phyloP scores from a whole-genome alignment of 2,329 filamentous ascomycete species.

The Colletotrichum tofieldiae region DNA sequence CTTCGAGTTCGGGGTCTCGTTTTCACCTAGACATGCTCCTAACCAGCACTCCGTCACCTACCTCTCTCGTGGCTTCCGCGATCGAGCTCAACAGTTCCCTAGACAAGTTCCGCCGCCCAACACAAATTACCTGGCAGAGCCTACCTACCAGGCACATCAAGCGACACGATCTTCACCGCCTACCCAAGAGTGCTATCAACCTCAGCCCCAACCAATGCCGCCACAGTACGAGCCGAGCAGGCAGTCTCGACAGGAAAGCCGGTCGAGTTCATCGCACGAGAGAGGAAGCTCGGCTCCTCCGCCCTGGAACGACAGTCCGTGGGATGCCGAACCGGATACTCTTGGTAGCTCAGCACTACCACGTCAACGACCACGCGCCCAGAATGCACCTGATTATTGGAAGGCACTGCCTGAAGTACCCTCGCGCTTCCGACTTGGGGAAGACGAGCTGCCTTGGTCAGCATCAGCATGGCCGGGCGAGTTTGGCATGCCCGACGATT shows the following conservation, averaged over 20 bases:
- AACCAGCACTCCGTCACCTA: constrained; percentile 64
- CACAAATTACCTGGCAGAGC: constrained; percentile 59
- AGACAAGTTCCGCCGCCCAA: constrained; percentile 62
- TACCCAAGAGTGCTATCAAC: constrained; percentile 44
- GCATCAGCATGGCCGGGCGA: constrained; percentile 53
- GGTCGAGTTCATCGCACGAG: constrained; percentile 54
- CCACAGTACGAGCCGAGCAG: constrained; percentile 37
- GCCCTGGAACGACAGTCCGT: constrained; percentile 62
- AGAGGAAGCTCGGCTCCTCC: constrained; percentile 67
- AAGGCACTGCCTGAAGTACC: constrained; percentile 61
- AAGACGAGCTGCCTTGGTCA: constrained; percentile 65
- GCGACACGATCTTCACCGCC: constrained; percentile 37
- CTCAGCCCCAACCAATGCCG: constrained; percentile 32
- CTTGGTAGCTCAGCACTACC: constrained; percentile 50
- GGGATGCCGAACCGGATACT: constrained; percentile 57
- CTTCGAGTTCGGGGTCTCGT: constrained; percentile 68
- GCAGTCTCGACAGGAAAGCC: constrained; percentile 42
- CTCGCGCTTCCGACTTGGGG: constrained; percentile 60
- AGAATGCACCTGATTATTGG: constrained; percentile 51
- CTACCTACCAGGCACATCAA: constrained; percentile 31
- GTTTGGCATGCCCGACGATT: constrained; percentile 32
- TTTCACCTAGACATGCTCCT: constrained; percentile 60
- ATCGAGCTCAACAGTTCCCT: constrained; percentile 59
- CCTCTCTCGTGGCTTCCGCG: constrained; percentile 62
- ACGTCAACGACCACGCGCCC: constrained; percentile 38